phyloP scores from a whole-genome alignment of 2,329 filamentous ascomycete species.

The Fonsecaea monophora region DNA sequence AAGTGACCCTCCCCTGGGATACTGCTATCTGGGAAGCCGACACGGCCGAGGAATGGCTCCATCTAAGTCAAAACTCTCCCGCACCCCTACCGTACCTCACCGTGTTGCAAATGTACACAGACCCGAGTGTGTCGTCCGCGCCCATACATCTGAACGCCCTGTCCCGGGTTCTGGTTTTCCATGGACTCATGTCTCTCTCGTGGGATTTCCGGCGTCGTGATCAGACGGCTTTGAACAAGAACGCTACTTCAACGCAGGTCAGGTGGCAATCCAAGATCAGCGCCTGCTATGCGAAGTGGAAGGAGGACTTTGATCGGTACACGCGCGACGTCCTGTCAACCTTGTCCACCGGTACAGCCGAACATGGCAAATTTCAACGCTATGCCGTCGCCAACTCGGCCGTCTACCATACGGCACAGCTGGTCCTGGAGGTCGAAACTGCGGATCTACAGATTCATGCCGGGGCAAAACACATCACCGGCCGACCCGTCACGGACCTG shows the following conservation, averaged over 20 bases:
- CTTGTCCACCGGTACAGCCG: constrained; percentile 41
- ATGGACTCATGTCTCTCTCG: constrained; percentile 68
- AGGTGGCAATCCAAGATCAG: constrained; percentile 60
- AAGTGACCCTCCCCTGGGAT: constrained; percentile 62
- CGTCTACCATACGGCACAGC: constrained; percentile 65
- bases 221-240: constrained; percentile 50
- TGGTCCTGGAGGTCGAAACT: constrained; percentile 64
- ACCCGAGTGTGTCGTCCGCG: constrained; percentile 47
- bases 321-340: constrained; percentile 50
- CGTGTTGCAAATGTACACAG: constrained; percentile 64
- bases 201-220: constrained; percentile 69
- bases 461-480: constrained; percentile 65
- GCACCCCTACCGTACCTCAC: constrained; percentile 43
- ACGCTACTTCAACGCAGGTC: no score
- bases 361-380: constrained; percentile 51
- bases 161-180: constrained; percentile 62
- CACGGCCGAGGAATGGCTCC: constrained; percentile 60
- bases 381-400: constrained; percentile 60
- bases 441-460: constrained; percentile 69
- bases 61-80: constrained; percentile 48
- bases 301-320: constrained; percentile 63
- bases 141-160: constrained; percentile 57
- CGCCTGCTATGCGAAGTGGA: constrained; percentile 64
- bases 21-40: constrained; percentile 64
- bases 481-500: constrained; percentile 58